Base-by-base conservation (phyloP, 345 rosid genomes). In the Brassica cretica region DNA sequence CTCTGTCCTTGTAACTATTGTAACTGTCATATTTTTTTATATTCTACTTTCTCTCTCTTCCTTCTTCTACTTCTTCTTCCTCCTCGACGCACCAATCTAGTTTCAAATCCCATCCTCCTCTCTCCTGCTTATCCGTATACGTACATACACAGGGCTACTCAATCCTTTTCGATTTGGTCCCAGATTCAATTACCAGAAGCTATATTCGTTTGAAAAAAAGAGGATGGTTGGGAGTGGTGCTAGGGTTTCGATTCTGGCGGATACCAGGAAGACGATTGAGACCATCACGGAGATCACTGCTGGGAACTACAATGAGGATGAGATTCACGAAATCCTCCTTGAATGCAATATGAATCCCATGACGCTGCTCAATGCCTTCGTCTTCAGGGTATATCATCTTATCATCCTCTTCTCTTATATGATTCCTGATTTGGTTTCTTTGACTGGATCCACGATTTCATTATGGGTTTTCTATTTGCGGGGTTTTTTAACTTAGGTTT, bases 331-430 rank as follows among this genome's bases (percentile, higher is more conserved):
- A 82, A 91, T 90, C 93, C 96, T 94, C 56, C 84, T 79, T 82
- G 94, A 90, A 66, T 94, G 98, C 37, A 85, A 87, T 24, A 92
- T 92, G 98, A 96, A 94, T 92, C 98, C 96, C 68, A 94, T 65
- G 97, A 94, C 83, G 85, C 98, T 61, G 46, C 82, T 60, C 96
- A 92, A 76, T 89, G 85, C 83, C 85, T 94, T 32, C 92, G 90
- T 70, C 70, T 33, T 65, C 90, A 88, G 81, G 96, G 98, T 94
- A 60, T 69, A 0, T 49, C 30, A 21, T 81, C 74, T 76, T 24
- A 56, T 64, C 53, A 21, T 33, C 46, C 11, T 39, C 46, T 39
- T 8, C 12, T 8, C 10, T 37, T 8, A 8, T 16, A 24, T 56
- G 53, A 25, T 39, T 71, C 76, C 8, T 35, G 39, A 35, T 35